Conservation (phyloP, 306 rosid genomes). For the Prinsepia uniflora region DNA sequence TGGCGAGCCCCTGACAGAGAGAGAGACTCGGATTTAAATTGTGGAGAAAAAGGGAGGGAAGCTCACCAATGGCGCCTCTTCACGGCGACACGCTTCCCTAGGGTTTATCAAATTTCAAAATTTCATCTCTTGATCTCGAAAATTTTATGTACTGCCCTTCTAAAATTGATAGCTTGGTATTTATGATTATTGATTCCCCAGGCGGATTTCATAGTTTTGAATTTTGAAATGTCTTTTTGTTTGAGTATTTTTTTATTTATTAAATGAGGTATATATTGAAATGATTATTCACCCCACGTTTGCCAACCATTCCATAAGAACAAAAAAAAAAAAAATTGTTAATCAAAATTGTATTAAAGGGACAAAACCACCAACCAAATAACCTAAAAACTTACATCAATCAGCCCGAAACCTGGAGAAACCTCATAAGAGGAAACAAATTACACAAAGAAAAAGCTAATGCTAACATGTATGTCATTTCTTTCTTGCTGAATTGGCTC, state of each 20-base stretch:
- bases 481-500: no score
- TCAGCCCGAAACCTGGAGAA: no score
- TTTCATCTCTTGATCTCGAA: neutral
- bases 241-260: neutral
- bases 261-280: neutral
- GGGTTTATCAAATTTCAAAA: neutral
- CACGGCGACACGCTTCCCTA: neutral
- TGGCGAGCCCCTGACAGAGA: neutral
- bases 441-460: no score
- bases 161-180: neutral
- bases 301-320: neutral
- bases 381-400: no score
- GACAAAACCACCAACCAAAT: no score
- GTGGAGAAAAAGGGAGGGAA: slow-evolving; percentile 3
- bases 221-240: neutral
- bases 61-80: neutral
- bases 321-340: no score
- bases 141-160: no score
- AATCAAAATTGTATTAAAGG: no score
- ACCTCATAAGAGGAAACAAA: no score
- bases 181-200: neutral
- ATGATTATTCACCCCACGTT: neutral
- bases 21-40: neutral
- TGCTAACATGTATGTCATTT: no score
- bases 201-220: neutral